Evolutionary conservation across 1,284 basidiomycete species (phyloP), one percentile per base, ranked within the genome.

Genomic region (Ceratorhiza oryzae-sativae): DNA sequence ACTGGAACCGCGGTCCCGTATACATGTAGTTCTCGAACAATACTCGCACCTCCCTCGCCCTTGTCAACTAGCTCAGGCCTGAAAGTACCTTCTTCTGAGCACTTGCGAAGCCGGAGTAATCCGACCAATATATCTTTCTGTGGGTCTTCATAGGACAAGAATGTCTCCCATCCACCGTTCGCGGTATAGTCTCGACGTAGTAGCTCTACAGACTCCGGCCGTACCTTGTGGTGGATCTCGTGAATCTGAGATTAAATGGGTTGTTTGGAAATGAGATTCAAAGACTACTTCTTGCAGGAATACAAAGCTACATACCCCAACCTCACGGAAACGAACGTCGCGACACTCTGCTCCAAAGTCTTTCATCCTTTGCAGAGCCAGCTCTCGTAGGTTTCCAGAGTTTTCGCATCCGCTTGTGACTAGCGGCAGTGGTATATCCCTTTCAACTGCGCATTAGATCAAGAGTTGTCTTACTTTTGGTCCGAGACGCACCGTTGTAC

Each of bases 91-190:
- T 97, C 95, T 72, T 94, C 91, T 2, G 94, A 96, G 79, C 97
- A 99, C 80, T 97, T 98, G 68, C 97, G 86, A 77, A 99, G 82
- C 20, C 97, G 89, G 60, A 99, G 84, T 32, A 99, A 83, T 12
- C 97, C 97, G 72, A 99, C 90, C 61, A 99, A 88, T 78, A 99
- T 99, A 78, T 99, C 97, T 74, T 88, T 89, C 80, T 95, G 94
- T 2, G 97, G 96, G 80, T 99, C 97, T 82, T 99, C 97, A 80
- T 99, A 99, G 23, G 95, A 96, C 18, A 99, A 83, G 87, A 99
- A 99, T 0, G 97, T 98, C 82, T 99, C 97, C 97, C 97, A 99
- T 27, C 97, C 94, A 2, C 94, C 97, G 77, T 99, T 99, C 32
- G 97, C 97, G 1, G 92, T 85, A 81, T 99, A 99, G 81, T 99